Conservation (phyloP, 306 rosid species). For the Cicer pinnatifidum region DNA sequence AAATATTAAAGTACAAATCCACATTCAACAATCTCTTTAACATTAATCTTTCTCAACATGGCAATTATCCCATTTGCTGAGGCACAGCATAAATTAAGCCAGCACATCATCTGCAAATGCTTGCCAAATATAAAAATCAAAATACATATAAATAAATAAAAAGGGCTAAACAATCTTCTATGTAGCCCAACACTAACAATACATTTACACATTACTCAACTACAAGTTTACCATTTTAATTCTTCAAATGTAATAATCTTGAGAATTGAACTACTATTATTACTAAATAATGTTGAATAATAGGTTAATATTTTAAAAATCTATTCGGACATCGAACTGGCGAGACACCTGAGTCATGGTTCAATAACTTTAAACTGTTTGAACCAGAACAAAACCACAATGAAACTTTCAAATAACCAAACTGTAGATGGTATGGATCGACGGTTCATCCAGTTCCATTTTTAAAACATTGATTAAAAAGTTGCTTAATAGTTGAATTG, state of each 20-base stretch:
- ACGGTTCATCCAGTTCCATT: background rate
- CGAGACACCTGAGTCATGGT: background rate
- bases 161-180: slow-evolving; percentile 47
- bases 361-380: background rate
- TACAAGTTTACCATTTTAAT: background rate
- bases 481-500: slow-evolving; percentile 47
- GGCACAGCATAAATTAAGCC: slow-evolving; percentile 47
- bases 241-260: background rate
- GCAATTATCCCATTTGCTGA: slow-evolving; percentile 39
- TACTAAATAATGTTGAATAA: slow-evolving; percentile 30
- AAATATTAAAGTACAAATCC: slow-evolving; percentile 37
- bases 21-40: slow-evolving; percentile 38
- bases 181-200: slow-evolving; percentile 35
- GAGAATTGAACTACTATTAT: slow-evolving; percentile 9
- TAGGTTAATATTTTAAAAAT: background rate
- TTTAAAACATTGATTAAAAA: background rate
- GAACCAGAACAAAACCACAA: background rate
- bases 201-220: slow-evolving; percentile 38
- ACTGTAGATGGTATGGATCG: background rate
- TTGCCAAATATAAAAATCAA: slow-evolving; percentile 35
- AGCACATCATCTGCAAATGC: slow-evolving; percentile 44
- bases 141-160: slow-evolving; percentile 22
- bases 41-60: slow-evolving; percentile 39
- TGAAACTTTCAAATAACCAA: background rate
- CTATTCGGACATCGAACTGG: background rate